Evolutionary conservation across 306 rosid genomes (phyloP).

Genomic region (Luffa acutangula): DNA sequence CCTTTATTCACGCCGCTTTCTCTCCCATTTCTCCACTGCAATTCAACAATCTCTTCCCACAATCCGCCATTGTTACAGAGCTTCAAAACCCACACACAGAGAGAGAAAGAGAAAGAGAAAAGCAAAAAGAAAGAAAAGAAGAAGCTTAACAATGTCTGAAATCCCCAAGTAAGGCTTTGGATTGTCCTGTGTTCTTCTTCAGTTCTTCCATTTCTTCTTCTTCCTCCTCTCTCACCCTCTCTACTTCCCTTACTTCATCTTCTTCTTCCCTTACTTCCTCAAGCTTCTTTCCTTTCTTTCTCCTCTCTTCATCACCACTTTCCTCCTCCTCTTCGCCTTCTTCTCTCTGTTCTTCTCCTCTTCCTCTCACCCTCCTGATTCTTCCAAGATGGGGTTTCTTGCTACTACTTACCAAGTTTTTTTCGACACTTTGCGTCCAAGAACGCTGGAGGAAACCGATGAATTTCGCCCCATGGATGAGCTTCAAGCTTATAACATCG

Average conservation of each 20-base stretch:
- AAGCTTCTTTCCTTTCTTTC: conserved; percentile 74
- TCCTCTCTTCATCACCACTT: conserved; percentile 79
- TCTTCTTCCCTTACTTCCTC: conserved; percentile 79
- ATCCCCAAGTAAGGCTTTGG: conserved; percentile 15
- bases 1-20: conserved; percentile 91
- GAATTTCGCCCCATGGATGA: conserved; percentile 36
- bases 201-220: conserved; percentile 23
- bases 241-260: conserved; percentile 70
- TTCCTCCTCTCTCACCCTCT: conserved; percentile 42
- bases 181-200: background rate
- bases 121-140: background rate
- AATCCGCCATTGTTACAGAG: conserved; percentile 12
- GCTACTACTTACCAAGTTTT: conserved; percentile 17
- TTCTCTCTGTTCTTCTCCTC: conserved; percentile 12
- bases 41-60: conserved; percentile 5
- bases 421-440: background rate
- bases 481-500: conserved; percentile 65
- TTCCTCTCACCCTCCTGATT: background rate
- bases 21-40: conserved; percentile 11
- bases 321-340: conserved; percentile 56
- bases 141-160: conserved; percentile 41
- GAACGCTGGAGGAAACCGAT: conserved; percentile 15
- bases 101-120: background rate
- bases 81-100: background rate
- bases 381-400: conserved; percentile 25